These are phyloP conservation scores for Gracilaria domingensis DNA, from an alignment of 23 red algal genomes.

Conservation along the genomic window DNA sequence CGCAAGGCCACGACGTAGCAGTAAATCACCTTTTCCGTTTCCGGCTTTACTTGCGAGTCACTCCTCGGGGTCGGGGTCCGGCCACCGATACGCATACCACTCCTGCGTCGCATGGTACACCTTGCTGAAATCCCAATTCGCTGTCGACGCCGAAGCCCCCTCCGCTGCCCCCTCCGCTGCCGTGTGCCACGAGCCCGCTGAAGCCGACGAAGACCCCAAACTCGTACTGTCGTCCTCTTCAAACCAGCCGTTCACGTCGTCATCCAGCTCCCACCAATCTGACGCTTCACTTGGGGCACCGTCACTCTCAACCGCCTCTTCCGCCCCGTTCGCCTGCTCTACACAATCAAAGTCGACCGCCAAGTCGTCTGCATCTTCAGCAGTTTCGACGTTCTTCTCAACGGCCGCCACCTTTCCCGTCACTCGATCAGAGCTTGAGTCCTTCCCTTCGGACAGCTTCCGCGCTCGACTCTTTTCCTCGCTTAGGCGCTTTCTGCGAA, in stretches of 20 bases:
- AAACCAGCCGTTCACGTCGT: not conserved
- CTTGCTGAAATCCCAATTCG: too few relatives aligned
- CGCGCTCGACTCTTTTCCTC: not conserved
- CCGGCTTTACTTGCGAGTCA: too few relatives aligned
- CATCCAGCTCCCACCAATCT: not conserved
- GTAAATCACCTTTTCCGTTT: too few relatives aligned
- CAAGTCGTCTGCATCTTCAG: too few relatives aligned
- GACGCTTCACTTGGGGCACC: not conserved
- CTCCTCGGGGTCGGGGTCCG: too few relatives aligned
- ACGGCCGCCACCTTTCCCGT: too few relatives aligned
- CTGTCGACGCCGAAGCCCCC: too few relatives aligned
- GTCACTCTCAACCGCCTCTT: not conserved
- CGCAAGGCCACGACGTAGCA: not conserved
- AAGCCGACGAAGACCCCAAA: not conserved
- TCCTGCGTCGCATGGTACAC: too few relatives aligned
- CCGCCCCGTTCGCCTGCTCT: not conserved
- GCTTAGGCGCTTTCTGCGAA: constrained; percentile 5
- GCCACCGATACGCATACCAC: too few relatives aligned
- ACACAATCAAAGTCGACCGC: not conserved
- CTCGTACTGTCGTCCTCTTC: not conserved
- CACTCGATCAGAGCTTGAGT: not conserved
- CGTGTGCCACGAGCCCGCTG: too few relatives aligned
- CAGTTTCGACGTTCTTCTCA: not conserved
- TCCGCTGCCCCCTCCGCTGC: too few relatives aligned
- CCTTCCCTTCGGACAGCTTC: not conserved